Evolutionary conservation across 208 protist genomes (phyloP), one percentile per base, ranked within the genome.

Genomic region (Acanthamoeba sp.): DNA sequence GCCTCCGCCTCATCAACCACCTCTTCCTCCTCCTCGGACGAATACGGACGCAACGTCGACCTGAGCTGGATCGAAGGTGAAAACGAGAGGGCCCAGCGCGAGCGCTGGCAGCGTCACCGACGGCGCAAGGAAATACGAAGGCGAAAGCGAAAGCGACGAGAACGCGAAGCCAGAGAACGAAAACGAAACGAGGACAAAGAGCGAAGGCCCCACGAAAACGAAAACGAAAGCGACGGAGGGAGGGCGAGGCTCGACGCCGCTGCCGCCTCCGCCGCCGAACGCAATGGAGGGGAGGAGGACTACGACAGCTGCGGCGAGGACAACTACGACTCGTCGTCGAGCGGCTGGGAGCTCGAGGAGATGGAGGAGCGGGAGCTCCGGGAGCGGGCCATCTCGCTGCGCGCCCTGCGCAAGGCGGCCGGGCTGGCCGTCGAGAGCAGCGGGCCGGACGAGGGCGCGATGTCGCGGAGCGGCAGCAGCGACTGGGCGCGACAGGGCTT

Each of bases 271-370:
- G 29, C 62, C 18, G 20, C 62, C 10, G 62, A 9, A 10, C 12
- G 34, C 7, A 29, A 10, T 9, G 20, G 29, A 27, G 64, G 22
- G 29, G 76, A 85, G 18, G 76, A 85, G 42, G 76, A 85, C 24
- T 27, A 85, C 14, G 76, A 59, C 4, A 48, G 36, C 3, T 48
- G 71, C 48, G 76, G 38, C 6, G 38, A 50, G 38, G 73, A 82
- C 27, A 71, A n/a, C 20, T 71, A 78, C 22, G 76, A 85, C 76
- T 85, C 76, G 16, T 85, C 76, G 76, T 85, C 76, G 45, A 85
- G 76, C 45, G 76, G 76, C 22, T 85, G 76, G 76, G 76, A 85
- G 76, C 76, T 57, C 3, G 76, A 85, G 76, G 76, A 85, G 22
- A 85, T 85, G 76, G 76, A 85, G 42, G 76, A 85, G 32, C 38